Evolutionary conservation across 768 basidiomycete species (phyloP).

Genomic region (Tricholoma sp.): DNA sequence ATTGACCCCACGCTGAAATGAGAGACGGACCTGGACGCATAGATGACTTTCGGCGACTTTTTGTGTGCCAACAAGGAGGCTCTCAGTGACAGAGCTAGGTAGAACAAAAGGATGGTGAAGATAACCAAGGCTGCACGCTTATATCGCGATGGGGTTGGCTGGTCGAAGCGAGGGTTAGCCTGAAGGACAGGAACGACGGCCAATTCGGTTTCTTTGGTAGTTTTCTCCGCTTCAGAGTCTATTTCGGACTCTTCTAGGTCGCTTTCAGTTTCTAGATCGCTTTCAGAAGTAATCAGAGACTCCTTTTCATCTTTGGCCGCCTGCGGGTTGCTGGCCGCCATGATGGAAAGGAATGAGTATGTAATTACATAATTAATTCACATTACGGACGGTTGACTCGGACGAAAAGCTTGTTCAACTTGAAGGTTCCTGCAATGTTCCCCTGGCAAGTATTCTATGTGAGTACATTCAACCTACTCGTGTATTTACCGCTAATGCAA

Average conservation of each 20-base stretch:
- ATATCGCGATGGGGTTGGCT: constrained; percentile 36
- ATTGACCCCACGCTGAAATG: background rate
- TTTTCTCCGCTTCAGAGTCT: background rate
- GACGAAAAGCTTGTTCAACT: too few species aligned
- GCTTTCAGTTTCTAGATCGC: background rate
- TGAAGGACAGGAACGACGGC: too few species aligned
- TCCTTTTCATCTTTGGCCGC: constrained; percentile 5
- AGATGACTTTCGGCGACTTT: constrained; percentile 40
- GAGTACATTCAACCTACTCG: too few species aligned
- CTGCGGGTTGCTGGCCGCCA: background rate
- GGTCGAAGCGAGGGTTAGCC: constrained; percentile 33
- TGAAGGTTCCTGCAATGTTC: too few species aligned
- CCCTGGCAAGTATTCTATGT: too few species aligned
- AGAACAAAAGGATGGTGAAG: constrained; percentile 37
- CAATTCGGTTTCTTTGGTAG: background rate
- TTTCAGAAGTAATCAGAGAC: background rate
- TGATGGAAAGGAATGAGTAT: too few species aligned
- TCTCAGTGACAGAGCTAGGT: constrained; percentile 36
- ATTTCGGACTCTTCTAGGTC: background rate
- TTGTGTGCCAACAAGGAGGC: constrained; percentile 19
- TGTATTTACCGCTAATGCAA: too few species aligned
- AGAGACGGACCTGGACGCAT: constrained; percentile 55
- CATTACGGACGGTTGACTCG: too few species aligned
- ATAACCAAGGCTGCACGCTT: constrained; percentile 43
- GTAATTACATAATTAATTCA: background rate